phyloP scores from a whole-genome alignment of 768 basidiomycete genomes.

The Agaricus subrufescens region DNA sequence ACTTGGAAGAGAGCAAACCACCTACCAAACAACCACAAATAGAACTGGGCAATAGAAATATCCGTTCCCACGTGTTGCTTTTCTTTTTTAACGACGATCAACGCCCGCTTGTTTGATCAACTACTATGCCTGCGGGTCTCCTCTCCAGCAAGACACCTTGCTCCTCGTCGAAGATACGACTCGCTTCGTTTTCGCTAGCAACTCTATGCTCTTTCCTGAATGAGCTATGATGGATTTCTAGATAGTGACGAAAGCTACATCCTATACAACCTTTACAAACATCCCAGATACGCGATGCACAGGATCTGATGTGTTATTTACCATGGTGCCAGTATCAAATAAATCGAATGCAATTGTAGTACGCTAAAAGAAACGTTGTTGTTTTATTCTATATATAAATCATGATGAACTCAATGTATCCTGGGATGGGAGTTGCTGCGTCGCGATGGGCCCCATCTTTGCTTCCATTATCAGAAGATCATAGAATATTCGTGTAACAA shows the following conservation, averaged over 20 bases:
- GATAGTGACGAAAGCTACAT: slow-evolving; percentile 72
- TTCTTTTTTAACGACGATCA: slow-evolving; percentile 3
- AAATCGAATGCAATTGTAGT: too few relatives aligned
- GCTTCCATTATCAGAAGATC: too few relatives aligned
- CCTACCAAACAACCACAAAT: slow-evolving; percentile 1
- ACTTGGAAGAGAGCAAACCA: too few relatives aligned
- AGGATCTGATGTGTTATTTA: neutral
- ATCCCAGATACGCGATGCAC: neutral
- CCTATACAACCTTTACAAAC: neutral
- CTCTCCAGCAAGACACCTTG: neutral
- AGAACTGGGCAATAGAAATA: neutral
- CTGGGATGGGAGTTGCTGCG: too few relatives aligned
- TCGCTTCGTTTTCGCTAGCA: slow-evolving; percentile 77
- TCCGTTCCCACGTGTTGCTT: neutral
- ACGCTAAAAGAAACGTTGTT: too few relatives aligned
- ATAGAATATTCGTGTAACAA: too few relatives aligned
- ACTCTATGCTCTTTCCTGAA: slow-evolving; percentile 46
- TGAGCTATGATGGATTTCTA: slow-evolving; percentile 63
- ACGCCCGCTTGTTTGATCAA: neutral
- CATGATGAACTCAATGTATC: too few relatives aligned
- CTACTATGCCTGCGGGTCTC: neutral
- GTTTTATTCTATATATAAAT: too few relatives aligned
- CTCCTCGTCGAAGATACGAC: slow-evolving; percentile 41
- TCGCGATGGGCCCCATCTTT: too few relatives aligned
- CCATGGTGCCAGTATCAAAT: too few relatives aligned